These are phyloP conservation scores for Dipteronia dyeriana DNA, from an alignment of 345 rosid genomes.

Conservation along the genomic window DNA sequence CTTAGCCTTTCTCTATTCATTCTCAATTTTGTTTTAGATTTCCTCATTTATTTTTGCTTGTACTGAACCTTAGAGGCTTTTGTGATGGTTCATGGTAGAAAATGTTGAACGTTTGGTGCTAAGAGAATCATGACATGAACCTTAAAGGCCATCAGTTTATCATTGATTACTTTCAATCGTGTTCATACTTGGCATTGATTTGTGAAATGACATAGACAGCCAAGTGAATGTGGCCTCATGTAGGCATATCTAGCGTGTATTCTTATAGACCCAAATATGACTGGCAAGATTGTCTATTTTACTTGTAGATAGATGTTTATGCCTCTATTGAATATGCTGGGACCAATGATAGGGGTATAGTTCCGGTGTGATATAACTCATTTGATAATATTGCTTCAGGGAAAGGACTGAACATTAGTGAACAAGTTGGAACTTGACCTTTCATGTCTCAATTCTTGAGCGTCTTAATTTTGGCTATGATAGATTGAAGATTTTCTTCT, in stretches of 20 bases:
- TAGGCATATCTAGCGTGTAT: neutral
- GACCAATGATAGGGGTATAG: neutral
- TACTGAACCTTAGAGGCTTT: neutral
- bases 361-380: neutral
- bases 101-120: neutral
- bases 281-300: neutral
- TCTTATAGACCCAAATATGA: neutral
- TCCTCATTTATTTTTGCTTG: neutral
- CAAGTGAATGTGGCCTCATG: neutral
- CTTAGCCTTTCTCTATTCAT: neutral
- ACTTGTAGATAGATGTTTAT: neutral
- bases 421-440: constrained; percentile 1
- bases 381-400: neutral
- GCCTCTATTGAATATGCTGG: neutral
- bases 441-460: neutral
- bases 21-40: too few species aligned
- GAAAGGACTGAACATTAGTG: constrained; percentile 3
- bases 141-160: neutral
- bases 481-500: neutral
- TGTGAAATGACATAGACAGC: neutral
- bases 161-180: neutral
- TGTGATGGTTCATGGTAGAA: constrained; percentile 3
- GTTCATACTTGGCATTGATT: neutral
- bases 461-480: neutral
- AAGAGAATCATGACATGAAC: neutral